Base-by-base conservation (phyloP, 1,139 yeast species). In the Geotrichum restrictum region DNA sequence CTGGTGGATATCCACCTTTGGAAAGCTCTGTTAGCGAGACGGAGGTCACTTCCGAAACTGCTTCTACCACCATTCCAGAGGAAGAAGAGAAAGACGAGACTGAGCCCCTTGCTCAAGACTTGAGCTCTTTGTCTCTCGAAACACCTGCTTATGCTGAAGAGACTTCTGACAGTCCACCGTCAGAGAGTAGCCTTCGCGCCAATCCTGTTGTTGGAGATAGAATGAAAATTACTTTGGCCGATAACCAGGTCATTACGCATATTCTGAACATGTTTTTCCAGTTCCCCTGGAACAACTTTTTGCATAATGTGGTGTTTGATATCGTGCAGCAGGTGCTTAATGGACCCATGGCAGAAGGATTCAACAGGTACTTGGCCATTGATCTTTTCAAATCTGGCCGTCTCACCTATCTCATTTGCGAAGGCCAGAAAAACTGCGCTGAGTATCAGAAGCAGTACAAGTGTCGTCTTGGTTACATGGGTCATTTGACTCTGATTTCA, bases 291-390 rank as follows among this genome's bases (percentile, higher is more conserved):
- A 93, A 93, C 70, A 93, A 93, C 68, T 93, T 93, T 66, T 76
- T 95, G 71, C 99, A 93, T 71, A 93, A 93, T 65, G 98, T 94
- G 54, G 97, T 93, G 7, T 93, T 93, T 72, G 99, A 93, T 69
- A 88, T 93, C 60, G 95, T 93, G 39, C 99, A 94, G 70, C 99
- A 93, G 69, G 85, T 93, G 13, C 78, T 93, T 66, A 91, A 89
- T 69, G 98, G 98, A 0, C 87, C 96, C 18, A 88, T 93, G 91
- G 95, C 89, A 59, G 85, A 88, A 63, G 87, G 88, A 1, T 93
- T 85, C 74, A 93, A 93, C 72, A 85, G 87, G 63, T 91, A 84
- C 64, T 71, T 93, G 54, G 96, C 96, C 27, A 82, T 88, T 60
- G 96, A 91, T 64, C 74, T 94, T 58, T 88, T 94, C 68, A 84